Base-by-base conservation (phyloP, 2,329 filamentous ascomycete species). In the Aspergillus fischeri region DNA sequence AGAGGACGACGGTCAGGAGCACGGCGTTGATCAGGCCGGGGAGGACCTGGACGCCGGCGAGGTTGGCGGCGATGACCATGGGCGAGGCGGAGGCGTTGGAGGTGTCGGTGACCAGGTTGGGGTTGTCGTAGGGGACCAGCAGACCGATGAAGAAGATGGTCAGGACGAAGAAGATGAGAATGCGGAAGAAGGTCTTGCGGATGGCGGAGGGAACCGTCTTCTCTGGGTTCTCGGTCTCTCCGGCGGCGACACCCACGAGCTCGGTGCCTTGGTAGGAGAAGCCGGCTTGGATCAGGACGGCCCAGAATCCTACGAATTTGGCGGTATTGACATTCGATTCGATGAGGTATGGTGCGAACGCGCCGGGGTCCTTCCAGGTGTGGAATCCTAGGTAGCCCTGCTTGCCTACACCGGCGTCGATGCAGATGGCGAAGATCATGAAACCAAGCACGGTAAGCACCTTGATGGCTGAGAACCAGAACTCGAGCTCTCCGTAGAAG, bases 391-490 rank as follows among this genome's bases (percentile, higher is more conserved):
- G 79, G 66, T 88, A 87, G n/a, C 86, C 86, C 60, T 90, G 79
- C 14, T 84, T 68, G n/a, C 89, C 86, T 3, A 79, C 88, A 49
- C 89, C 89, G 2, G 86, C 87, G 67, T 91, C 87, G 73, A 92
- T 82, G 73, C 87, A 89, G 64, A 92, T 88, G 62, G 82, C 86
- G 65, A 92, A 90, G 68, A 92, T 86, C 77, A 90, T 82, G 78
- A 92, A 90, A 35, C 88, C 88, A 44, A 90, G 54, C 41, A 92
- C 84, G 25, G 88, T 90, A 51, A 91, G 66, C 56, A 92, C 87
- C 73, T 93, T 93, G 78, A 93, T 85, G 56, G 80, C 84, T 5
- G 88, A 86, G 64, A 92, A 86, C 83, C 86, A 91, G 74, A 92
- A 90, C 70, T 93, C 90, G 27, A 90, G 78, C 68, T 92, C 88